Conservation (phyloP, 805 yeast genomes). For the Starmerella scarabaei region DNA sequence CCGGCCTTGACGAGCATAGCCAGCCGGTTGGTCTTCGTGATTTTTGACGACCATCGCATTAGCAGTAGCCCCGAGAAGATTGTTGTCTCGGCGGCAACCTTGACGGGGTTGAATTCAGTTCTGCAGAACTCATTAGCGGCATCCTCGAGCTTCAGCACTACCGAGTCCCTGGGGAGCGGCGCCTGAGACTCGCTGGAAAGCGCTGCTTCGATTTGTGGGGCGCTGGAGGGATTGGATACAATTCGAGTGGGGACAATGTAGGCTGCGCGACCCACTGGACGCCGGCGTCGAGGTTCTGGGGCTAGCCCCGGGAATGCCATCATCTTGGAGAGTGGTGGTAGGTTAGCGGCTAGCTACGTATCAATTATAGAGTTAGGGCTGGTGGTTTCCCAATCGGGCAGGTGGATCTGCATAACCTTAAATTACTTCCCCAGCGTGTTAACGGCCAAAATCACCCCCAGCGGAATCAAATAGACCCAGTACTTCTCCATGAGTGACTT, state of each 20-base stretch:
- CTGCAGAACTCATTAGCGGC: slow-evolving; percentile 5
- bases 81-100: slow-evolving; percentile 14
- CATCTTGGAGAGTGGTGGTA: too few species aligned
- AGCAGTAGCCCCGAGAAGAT: slow-evolving; percentile 15
- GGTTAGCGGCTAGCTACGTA: too few species aligned
- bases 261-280: background rate
- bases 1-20: slow-evolving; percentile 6
- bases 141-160: slow-evolving; percentile 2
- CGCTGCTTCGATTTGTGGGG: too few species aligned
- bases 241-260: background rate
- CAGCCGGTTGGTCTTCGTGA: slow-evolving; percentile 5
- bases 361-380: too few species aligned
- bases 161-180: too few species aligned
- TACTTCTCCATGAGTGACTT: slow-evolving; percentile 15
- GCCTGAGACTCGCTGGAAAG: too few species aligned
- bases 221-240: too few species aligned
- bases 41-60: slow-evolving; percentile 9
- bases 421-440: too few species aligned
- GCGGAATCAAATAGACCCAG: slow-evolving; percentile 15
- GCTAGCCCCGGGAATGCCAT: slow-evolving; percentile 3
- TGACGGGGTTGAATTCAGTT: slow-evolving; percentile 7
- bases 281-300: background rate
- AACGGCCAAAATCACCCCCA: slow-evolving; percentile 4
- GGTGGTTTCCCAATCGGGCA: too few species aligned
- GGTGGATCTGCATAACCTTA: too few species aligned